Evolutionary conservation across 108 stramenopile genomes (phyloP).

Genomic region (Epipyxis sp.): DNA sequence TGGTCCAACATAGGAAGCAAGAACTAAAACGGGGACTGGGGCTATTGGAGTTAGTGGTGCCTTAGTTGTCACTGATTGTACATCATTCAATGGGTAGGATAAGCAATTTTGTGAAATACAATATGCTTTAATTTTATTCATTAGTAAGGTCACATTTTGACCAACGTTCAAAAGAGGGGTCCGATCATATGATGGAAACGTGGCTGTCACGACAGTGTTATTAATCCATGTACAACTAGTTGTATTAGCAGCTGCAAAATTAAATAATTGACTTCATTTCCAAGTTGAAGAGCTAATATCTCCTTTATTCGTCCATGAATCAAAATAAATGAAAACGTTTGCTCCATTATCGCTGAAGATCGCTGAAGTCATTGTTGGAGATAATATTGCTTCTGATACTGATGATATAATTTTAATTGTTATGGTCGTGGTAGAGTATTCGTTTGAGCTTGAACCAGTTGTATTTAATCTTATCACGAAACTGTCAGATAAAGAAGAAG

Average conservation of each 20-base stretch:
- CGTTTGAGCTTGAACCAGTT: neutral
- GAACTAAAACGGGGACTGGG: neutral
- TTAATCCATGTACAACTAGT: neutral
- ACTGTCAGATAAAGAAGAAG: neutral
- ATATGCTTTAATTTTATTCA: neutral
- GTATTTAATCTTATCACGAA: neutral
- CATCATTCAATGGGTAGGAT: neutral
- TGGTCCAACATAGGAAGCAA: neutral
- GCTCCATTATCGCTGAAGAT: neutral
- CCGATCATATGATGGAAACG: too few species aligned
- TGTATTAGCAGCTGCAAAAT: neutral
- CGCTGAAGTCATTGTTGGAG: neutral
- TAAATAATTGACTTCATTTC: neutral
- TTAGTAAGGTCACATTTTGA: too few species aligned
- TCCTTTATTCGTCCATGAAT: neutral
- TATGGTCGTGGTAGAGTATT: neutral
- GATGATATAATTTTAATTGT: too few species aligned
- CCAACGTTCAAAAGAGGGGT: too few species aligned
- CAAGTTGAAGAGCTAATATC: neutral
- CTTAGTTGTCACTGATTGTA: neutral
- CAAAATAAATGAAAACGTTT: neutral
- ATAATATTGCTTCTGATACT: neutral
- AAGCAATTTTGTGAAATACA: conserved; percentile 1
- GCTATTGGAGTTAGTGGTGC: neutral
- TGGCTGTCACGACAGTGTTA: neutral